These are phyloP conservation scores for Sugiyamaella chiloensis DNA, from an alignment of 805 yeast genomes.

Conservation along the genomic window DNA sequence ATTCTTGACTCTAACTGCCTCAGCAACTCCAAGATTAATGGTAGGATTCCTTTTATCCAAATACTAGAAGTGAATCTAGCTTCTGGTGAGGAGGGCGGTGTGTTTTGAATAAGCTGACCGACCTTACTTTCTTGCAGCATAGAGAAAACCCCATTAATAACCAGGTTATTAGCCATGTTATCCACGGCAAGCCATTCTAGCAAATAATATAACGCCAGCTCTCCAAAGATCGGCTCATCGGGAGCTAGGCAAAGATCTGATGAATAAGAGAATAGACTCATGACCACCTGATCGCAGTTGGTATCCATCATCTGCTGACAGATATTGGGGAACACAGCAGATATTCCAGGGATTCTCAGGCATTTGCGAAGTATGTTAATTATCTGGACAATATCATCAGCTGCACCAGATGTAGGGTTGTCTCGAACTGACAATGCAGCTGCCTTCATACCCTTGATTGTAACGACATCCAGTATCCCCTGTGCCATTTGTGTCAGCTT, in stretches of 20 bases:
- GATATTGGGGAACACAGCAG: slow-evolving; percentile 37
- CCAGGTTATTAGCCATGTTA: slow-evolving; percentile 62
- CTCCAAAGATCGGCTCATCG: slow-evolving; percentile 65
- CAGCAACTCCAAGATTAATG: slow-evolving; percentile 58
- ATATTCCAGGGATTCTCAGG: slow-evolving; percentile 34
- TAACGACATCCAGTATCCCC: slow-evolving; percentile 56
- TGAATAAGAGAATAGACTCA: slow-evolving; percentile 66
- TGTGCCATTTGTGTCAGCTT: slow-evolving; percentile 23
- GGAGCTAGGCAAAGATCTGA: slow-evolving; percentile 53
- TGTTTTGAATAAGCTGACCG: slow-evolving; percentile 62
- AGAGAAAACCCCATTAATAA: slow-evolving; percentile 61
- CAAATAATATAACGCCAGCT: slow-evolving; percentile 62
- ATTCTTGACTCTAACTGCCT: slow-evolving; percentile 61
- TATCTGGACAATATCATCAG: slow-evolving; percentile 63
- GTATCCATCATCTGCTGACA: slow-evolving; percentile 52
- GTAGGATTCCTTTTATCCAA: slow-evolving; percentile 85
- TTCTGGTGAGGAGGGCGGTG: slow-evolving; percentile 51
- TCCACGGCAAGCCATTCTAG: slow-evolving; percentile 63
- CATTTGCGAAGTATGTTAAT: slow-evolving; percentile 62
- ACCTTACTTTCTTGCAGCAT: slow-evolving; percentile 72
- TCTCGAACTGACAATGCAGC: slow-evolving; percentile 58
- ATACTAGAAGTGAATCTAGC: slow-evolving; percentile 61
- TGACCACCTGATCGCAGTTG: slow-evolving; percentile 59
- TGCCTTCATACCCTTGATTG: slow-evolving; percentile 62
- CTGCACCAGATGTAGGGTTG: slow-evolving; percentile 47